Conservation (phyloP, 805 yeast species). For the Soucietia sequanensis region DNA sequence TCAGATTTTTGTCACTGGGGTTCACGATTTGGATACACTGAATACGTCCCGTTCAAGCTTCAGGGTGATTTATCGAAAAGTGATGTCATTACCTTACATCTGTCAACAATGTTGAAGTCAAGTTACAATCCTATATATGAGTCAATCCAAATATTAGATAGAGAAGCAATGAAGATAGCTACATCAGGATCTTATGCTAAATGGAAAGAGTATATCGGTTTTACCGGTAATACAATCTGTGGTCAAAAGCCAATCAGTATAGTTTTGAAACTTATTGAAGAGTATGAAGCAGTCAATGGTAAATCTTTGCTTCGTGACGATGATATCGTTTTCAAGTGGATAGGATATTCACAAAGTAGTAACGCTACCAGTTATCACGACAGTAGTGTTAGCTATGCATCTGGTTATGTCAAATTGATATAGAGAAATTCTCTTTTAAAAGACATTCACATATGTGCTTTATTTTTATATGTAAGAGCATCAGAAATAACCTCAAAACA, state of each 20-base stretch:
- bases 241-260: conserved; percentile 83
- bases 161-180: conserved; percentile 62
- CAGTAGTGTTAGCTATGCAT: conserved; percentile 89
- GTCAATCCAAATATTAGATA: conserved; percentile 75
- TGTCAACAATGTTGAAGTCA: conserved; percentile 7
- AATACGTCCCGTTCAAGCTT: conserved; percentile 28
- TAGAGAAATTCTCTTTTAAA: too few relatives aligned
- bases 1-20: conserved; percentile 97
- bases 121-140: conserved; percentile 53
- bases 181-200: conserved; percentile 51
- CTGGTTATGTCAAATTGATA: conserved; percentile 59
- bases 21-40: conserved; percentile 42
- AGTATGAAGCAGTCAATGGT: conserved; percentile 13
- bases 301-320: background rate
- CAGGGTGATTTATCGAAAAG: conserved; percentile 9
- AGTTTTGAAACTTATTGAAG: conserved; percentile 54
- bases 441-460: too few relatives aligned
- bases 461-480: too few relatives aligned
- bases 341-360: conserved; percentile 78
- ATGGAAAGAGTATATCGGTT: conserved; percentile 67
- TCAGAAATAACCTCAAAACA: too few relatives aligned
- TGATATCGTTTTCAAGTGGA: conserved; percentile 50
- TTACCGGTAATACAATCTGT: conserved; percentile 87
- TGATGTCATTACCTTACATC: conserved; percentile 12
- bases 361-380: conserved; percentile 48